Conservation (phyloP, 1,284 basidiomycete species). For the Austropuccinia psidii region DNA sequence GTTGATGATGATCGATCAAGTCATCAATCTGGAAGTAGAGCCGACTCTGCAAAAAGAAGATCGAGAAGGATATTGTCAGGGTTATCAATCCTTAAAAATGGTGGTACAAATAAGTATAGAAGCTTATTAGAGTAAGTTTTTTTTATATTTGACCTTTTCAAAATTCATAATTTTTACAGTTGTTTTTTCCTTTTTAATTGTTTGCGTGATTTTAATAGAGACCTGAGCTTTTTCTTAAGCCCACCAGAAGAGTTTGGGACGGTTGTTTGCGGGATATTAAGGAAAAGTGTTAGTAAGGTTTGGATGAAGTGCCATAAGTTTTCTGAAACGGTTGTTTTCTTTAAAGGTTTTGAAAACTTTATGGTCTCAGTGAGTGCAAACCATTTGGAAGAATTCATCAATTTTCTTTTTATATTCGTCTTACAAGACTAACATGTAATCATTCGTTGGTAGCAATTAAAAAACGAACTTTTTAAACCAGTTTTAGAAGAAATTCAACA, state of each 20-base stretch:
- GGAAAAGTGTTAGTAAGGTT: slow-evolving; percentile 29
- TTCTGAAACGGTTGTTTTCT: slow-evolving; percentile 19
- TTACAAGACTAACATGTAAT: neutral
- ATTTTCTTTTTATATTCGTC: neutral
- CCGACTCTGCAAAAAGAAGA: slow-evolving; percentile 21
- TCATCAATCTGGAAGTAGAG: slow-evolving; percentile 4
- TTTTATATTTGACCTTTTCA: neutral
- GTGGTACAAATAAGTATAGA: slow-evolving; percentile 18
- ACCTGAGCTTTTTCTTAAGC: slow-evolving; percentile 31
- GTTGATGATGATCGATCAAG: slow-evolving; percentile 22
- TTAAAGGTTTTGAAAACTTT: slow-evolving; percentile 36
- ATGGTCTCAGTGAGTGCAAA: slow-evolving; percentile 21
- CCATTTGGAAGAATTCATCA: neutral
- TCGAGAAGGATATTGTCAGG: slow-evolving; percentile 36
- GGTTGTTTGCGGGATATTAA: slow-evolving; percentile 26
- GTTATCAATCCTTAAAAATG: slow-evolving; percentile 24
- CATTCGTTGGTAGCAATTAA: slow-evolving; percentile 28
- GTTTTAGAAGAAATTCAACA: slow-evolving; percentile 17
- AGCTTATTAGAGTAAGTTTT: slow-evolving; percentile 16
- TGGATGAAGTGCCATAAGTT: slow-evolving; percentile 19
- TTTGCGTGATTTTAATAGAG: neutral
- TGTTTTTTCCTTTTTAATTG: neutral
- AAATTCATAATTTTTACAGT: neutral
- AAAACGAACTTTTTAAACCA: slow-evolving; percentile 25
- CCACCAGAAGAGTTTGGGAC: slow-evolving; percentile 35